These are phyloP conservation scores for Annulohypoxylon moriforme DNA, from an alignment of 495 filamentous ascomycete species.

Conservation along the genomic window DNA sequence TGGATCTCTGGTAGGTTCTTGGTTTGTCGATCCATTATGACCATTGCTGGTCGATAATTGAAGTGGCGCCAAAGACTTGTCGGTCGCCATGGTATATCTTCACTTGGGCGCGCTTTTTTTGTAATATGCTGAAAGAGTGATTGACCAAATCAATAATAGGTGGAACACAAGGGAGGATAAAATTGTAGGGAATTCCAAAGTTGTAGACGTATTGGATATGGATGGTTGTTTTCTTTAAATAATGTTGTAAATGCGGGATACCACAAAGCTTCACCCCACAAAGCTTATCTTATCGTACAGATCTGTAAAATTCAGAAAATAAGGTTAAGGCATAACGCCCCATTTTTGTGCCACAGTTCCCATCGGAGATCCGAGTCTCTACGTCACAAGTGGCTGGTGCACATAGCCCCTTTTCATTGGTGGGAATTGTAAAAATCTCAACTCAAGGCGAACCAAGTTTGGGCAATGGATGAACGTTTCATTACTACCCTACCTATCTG, in stretches of 20 bases:
- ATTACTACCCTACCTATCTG: slow-evolving; percentile 25
- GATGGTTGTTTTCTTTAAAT: background rate
- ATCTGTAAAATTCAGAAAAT: background rate
- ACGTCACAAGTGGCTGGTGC: background rate
- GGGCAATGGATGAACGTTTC: slow-evolving; percentile 12
- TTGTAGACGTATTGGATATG: background rate
- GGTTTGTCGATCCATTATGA: slow-evolving; percentile 41
- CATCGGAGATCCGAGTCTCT: too few species aligned
- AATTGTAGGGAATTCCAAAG: background rate
- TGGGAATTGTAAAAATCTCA: slow-evolving; percentile 1
- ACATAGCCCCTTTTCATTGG: background rate
- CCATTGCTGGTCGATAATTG: slow-evolving; percentile 45
- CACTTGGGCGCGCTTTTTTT: background rate
- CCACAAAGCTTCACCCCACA: background rate
- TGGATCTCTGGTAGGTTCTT: slow-evolving; percentile 21
- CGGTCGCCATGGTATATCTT: slow-evolving; percentile 32
- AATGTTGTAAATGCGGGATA: background rate
- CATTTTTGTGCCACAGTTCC: background rate
- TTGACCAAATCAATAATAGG: background rate
- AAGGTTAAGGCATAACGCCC: slow-evolving; percentile 4
- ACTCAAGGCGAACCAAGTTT: slow-evolving; percentile 21
- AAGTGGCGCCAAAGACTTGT: slow-evolving; percentile 55
- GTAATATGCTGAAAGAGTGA: background rate
- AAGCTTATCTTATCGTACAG: slow-evolving; percentile 24
- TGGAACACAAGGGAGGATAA: background rate